Evolutionary conservation across 305 asterid species (phyloP).

Genomic region (Fraxinus albicans): DNA sequence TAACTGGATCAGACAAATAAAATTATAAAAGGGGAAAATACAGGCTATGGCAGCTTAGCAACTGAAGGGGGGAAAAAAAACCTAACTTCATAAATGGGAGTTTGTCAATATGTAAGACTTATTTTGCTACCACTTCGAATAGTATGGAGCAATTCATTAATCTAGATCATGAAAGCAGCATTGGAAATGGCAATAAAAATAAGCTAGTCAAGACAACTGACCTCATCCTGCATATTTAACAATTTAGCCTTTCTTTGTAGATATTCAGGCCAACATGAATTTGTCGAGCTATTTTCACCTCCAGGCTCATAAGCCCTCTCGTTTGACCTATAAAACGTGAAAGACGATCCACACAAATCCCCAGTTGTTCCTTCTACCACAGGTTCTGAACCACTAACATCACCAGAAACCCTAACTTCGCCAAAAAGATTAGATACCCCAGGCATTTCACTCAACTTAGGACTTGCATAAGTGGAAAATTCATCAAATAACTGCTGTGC

Average conservation of each 20-base stretch:
- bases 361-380: constrained; percentile 16
- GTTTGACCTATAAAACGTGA: constrained; percentile 23
- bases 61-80: not conserved
- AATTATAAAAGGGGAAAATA: not conserved
- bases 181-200: not conserved
- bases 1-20: not conserved
- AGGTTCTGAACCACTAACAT: constrained; percentile 16
- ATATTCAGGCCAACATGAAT: constrained; percentile 31
- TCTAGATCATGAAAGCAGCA: not conserved
- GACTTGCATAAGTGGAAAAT: constrained; percentile 38
- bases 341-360: constrained; percentile 36
- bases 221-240: constrained; percentile 47
- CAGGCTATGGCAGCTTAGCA: not conserved
- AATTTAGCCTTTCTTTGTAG: constrained; percentile 44
- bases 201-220: constrained; percentile 7
- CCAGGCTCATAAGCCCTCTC: constrained; percentile 22
- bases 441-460: constrained; percentile 16
- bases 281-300: constrained; percentile 21
- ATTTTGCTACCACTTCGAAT: not conserved
- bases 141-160: not conserved
- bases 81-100: not conserved
- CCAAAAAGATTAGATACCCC: constrained; percentile 18
- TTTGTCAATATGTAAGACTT: not conserved
- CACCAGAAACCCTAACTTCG: constrained; percentile 47
- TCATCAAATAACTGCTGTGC: constrained; percentile 70